Evolutionary conservation across 2,329 filamentous ascomycete genomes (phyloP), one percentile per base, ranked within the genome.

Genomic region (Trichoderma lentiforme): DNA sequence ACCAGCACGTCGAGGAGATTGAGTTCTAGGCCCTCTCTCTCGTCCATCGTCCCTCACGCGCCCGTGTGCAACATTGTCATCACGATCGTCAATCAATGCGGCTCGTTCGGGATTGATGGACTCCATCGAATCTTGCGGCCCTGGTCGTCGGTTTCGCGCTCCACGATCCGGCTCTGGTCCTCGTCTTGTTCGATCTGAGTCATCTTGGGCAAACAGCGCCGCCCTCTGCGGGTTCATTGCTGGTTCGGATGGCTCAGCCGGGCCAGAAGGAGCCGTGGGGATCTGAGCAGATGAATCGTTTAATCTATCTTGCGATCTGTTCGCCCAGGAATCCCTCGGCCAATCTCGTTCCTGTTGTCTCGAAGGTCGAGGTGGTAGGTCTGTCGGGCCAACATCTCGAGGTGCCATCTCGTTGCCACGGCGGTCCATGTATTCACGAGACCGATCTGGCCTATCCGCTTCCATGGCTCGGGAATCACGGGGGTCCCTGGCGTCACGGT

Each of bases 161-260:
- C 75, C 60, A 12, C 78, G 77, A 39, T 82, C 82, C 21, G 76
- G 70, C 24, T 81, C 79, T 15, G 75, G 74, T 24, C 73, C 75
- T n/a, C 79, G 77, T 34, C 73, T 11, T n/a, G 74, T 39, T 32
- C 77, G 75, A 26, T 79, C 78, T 34, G 74, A 70, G 24, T 73
- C 74, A 30, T 83, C 81, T 72, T 83, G 75, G 1, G 82, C 81
- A 66, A 88, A 84, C 6, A 87, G 79, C 9, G 86, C 83, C 34
- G 87, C 86, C 71, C 88, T 83, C 66, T 88, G 86, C 1, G 88
- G 87, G 73, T 89, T 89, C 75, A 89, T 86, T 9, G 82, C 80
- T 8, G 86, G 86, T 12, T 86, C 87, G 21, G 80, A 77, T 4
- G 75, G 58, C 5, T 79, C 77, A 4, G 74, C 34, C 15, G 72